These are phyloP conservation scores for Mycotypha africana DNA, from an alignment of 371 early-diverging fungal species.

Conservation along the genomic window DNA sequence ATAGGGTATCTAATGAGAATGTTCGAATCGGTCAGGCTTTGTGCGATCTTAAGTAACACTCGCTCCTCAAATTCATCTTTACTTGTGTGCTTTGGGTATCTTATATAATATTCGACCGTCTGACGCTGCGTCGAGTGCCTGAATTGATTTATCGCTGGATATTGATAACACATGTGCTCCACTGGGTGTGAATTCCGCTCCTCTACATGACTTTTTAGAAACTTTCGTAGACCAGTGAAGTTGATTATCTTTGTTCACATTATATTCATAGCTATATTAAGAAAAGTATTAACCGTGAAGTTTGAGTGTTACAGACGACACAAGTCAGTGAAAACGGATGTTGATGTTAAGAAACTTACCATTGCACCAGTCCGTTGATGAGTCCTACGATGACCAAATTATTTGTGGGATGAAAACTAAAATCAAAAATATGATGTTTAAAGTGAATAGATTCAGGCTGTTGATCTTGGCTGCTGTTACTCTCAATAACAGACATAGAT, in stretches of 20 bases:
- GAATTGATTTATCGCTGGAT: constrained; percentile 74
- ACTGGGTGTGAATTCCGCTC: constrained; percentile 70
- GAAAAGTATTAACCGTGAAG: too few relatives aligned
- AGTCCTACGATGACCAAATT: constrained; percentile 66
- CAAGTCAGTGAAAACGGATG: constrained; percentile 25
- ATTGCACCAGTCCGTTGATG: constrained; percentile 70
- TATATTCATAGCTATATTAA: not conserved
- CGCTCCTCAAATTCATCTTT: too few relatives aligned
- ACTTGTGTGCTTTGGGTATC: constrained; percentile 36
- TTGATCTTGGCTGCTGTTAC: too few relatives aligned
- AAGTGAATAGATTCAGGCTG: constrained; percentile 17
- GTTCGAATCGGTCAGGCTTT: too few relatives aligned
- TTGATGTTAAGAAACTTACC: constrained; percentile 37
- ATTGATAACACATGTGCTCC: constrained; percentile 52
- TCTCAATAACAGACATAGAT: too few relatives aligned
- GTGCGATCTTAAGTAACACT: too few relatives aligned
- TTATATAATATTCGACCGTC: constrained; percentile 55
- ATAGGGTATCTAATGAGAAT: constrained; percentile 53
- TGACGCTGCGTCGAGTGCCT: constrained; percentile 60
- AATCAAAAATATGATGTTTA: constrained; percentile 58
- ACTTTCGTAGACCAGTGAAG: constrained; percentile 46
- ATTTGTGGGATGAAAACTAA: constrained; percentile 67
- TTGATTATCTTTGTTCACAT: constrained; percentile 2
- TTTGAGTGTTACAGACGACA: too few relatives aligned
- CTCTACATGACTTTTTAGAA: constrained; percentile 81